Percentiles rank a stretch among this genome's conserved stretches.
Conservation (phyloP, 2,329 filamentous ascomycete genomes). For the Ceratocystis huliohia region DNA sequence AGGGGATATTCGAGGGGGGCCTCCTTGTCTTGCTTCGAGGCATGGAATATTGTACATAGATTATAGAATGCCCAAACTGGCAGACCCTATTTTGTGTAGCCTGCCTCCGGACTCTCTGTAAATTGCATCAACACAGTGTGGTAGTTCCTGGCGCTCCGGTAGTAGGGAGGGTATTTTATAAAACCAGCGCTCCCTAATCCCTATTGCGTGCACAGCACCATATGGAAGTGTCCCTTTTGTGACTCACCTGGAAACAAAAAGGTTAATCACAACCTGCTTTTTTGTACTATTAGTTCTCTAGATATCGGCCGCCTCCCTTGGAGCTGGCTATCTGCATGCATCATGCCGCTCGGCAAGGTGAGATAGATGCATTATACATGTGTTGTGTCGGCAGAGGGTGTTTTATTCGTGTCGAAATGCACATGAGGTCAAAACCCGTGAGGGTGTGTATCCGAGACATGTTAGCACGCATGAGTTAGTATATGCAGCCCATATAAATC, state of each 20-base stretch:
- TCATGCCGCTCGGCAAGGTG: background rate
- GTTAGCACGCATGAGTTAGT: background rate
- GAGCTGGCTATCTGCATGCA: background rate
- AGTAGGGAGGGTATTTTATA: background rate
- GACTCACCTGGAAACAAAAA: background rate
- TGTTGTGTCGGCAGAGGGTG: background rate
- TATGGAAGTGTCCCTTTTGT: no score
- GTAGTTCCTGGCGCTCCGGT: background rate
- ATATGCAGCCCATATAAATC: background rate
- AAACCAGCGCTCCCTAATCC: background rate
- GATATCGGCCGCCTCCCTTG: background rate
- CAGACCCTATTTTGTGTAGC: no score
- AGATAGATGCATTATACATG: no score
- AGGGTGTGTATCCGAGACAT: background rate
- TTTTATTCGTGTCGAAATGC: background rate
- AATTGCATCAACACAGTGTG: no score
- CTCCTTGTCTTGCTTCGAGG: constrained; percentile 2
- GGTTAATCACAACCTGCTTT: background rate
- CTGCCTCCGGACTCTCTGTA: no score
- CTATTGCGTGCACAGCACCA: no score
- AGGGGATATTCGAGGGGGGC: background rate
- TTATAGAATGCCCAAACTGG: no score
- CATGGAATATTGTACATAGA: background rate
- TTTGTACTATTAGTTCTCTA: background rate
- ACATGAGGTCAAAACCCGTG: background rate